Base-by-base conservation (phyloP, 768 basidiomycete genomes). In the Filobasidium floriforme region DNA sequence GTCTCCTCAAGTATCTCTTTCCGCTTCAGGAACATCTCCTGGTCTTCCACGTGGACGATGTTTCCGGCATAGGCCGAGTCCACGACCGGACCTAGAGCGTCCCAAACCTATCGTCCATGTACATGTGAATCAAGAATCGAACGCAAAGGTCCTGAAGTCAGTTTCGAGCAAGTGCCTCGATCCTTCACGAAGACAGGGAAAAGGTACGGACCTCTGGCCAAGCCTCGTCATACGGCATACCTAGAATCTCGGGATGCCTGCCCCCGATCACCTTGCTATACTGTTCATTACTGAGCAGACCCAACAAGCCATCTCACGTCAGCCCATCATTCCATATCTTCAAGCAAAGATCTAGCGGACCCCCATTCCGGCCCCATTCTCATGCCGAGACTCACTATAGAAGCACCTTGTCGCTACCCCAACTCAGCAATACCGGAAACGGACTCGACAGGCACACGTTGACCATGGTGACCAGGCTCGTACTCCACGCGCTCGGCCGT, bases 181-280 rank as follows among this genome's bases (percentile, higher is more conserved):
- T n/a, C 15, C 46, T 4, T 18, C 46, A 49, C 18, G 12, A 49
- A 18, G 18, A 49, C 46, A 24, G 26, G 29, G n/a, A n/a, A n/a
- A n/a, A n/a, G n/a, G 6, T 6, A 57, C 19, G 5, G 22, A 57
- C 51, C 41, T 68, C 60, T 49, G 59, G 49, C 63, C 63, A 68
- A 18, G 67, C 67, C 9, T 63, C 37, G 22, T 63, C 61, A 29
- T 63, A 64, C 12, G 55, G 41, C 54, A 59, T 63, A 1, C 67
- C 67, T 32, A 68, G 46, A 24, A 64, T 64, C 7, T 15, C n/a
- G 18, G 67, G 67, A 59, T 68, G 67, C 37, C 65, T 68, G 7
- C 11, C 41, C 18, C 63, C 67, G 5, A 68, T 65, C 7, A 37
- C 19, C 32, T 44, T 54, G 10, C 49, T 40, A 44, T 68, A 68